phyloP scores from a whole-genome alignment of 495 filamentous ascomycete genomes.

The Viridothelium virens region DNA sequence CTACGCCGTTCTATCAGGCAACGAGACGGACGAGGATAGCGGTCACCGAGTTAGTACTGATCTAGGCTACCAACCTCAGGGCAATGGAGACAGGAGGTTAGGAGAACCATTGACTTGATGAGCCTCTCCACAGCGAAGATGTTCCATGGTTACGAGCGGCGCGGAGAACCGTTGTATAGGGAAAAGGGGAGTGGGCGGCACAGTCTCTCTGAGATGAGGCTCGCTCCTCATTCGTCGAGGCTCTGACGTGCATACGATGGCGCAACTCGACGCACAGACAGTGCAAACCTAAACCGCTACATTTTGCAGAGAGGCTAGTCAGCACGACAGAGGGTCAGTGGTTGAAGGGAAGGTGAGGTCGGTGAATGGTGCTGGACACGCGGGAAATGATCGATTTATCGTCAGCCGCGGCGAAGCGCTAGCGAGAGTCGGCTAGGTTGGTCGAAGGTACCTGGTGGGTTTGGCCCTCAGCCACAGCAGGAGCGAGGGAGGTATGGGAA shows the following conservation, averaged over 20 bases:
- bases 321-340: neutral
- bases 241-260: neutral
- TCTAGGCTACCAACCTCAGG: constrained; percentile 2
- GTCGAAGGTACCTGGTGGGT: too few species aligned
- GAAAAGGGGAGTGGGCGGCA: constrained; percentile 6
- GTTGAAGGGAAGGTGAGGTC: neutral
- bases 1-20: neutral
- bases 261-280: neutral
- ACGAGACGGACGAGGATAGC: neutral
- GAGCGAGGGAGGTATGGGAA: neutral
- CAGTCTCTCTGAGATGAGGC: neutral
- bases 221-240: neutral
- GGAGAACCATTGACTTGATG: neutral
- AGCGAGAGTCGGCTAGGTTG: neutral
- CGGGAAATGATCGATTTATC: neutral
- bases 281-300: neutral
- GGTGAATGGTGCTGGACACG: neutral
- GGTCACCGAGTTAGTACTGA: neutral
- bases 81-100: neutral
- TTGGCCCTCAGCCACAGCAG: neutral
- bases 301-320: neutral
- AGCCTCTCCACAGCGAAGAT: neutral
- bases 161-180: neutral
- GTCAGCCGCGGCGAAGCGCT: constrained; percentile 11
- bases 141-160: neutral